Conservation (phyloP, 208 protist genomes). For the Crithidia bombi region DNA sequence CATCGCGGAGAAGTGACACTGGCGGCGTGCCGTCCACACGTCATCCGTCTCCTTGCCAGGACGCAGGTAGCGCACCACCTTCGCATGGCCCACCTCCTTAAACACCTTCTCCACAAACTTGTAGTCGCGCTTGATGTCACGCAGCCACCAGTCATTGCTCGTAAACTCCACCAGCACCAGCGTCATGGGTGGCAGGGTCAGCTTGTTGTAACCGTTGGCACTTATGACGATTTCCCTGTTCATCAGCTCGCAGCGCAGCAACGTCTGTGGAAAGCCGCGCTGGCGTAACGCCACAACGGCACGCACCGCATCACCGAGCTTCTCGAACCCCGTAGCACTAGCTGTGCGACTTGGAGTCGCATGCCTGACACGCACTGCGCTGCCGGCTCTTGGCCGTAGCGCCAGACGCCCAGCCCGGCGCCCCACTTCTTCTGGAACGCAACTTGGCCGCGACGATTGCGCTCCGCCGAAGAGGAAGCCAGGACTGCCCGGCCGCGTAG, state of each 20-base stretch:
- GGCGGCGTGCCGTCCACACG: conserved; percentile 46
- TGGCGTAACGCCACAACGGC: conserved; percentile 61
- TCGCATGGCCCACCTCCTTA: conserved; percentile 31
- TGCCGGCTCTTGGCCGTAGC: too few species aligned
- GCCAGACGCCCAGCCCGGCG: too few species aligned
- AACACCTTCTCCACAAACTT: conserved; percentile 43
- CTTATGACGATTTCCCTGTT: conserved; percentile 47
- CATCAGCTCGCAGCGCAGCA: conserved; percentile 79
- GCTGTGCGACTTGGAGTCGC: neutral
- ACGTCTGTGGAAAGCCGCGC: conserved; percentile 48
- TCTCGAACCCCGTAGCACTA: conserved; percentile 46
- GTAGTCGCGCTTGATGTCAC: conserved; percentile 70
- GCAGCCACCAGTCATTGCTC: conserved; percentile 49
- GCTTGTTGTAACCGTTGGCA: conserved; percentile 61
- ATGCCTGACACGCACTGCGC: too few species aligned
- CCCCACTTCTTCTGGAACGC: too few species aligned
- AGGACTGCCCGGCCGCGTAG: too few species aligned
- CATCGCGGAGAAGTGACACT: conserved; percentile 40
- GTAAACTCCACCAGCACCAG: conserved; percentile 83
- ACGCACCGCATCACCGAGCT: conserved; percentile 44
- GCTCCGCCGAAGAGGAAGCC: too few species aligned
- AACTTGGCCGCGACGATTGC: too few species aligned
- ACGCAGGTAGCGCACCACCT: conserved; percentile 42
- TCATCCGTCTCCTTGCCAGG: conserved; percentile 45
- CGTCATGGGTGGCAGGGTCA: conserved; percentile 41